phyloP scores from a whole-genome alignment of 306 rosid species.

The Crataegus laevigata region DNA sequence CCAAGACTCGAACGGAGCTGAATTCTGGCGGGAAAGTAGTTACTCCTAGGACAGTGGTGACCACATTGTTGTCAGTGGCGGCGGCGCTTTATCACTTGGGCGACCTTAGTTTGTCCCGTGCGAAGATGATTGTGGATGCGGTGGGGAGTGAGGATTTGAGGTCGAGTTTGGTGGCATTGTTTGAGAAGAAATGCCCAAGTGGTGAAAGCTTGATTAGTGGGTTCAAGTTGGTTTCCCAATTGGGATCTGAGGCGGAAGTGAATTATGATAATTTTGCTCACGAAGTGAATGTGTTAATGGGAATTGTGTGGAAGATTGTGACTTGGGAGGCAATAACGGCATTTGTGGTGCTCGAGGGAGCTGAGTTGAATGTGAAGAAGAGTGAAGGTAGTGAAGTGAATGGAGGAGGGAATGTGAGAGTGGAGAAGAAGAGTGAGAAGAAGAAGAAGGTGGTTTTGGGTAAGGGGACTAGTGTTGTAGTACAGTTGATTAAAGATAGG shows the following conservation, averaged over 20 bases:
- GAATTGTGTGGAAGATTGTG: conserved; percentile 60
- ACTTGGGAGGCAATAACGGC: conserved; percentile 62
- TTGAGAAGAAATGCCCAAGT: conserved; percentile 42
- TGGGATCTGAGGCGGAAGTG: conserved; percentile 33
- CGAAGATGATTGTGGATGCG: conserved; percentile 25
- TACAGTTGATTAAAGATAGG: conserved; percentile 64
- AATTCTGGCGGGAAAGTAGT: conserved; percentile 37
- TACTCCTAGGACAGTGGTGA: conserved; percentile 29
- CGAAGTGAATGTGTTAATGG: conserved; percentile 39
- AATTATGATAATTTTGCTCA: conserved; percentile 47
- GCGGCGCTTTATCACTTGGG: conserved; percentile 45
- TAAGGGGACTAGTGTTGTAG: conserved; percentile 57
- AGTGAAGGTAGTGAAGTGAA: conserved; percentile 26
- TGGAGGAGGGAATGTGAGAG: conserved; percentile 36
- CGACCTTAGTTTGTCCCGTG: conserved; percentile 45
- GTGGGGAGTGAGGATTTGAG: conserved; percentile 17
- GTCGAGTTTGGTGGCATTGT: conserved; percentile 31
- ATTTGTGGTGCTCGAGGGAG: conserved; percentile 43
- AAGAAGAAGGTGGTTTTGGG: conserved; percentile 74
- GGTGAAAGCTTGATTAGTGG: conserved; percentile 32
- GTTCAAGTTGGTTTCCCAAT: conserved; percentile 29
- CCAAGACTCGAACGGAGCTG: conserved; percentile 51
- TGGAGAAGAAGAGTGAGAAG: conserved; percentile 52
- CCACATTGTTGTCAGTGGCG: conserved; percentile 40
- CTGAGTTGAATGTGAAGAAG: conserved; percentile 42